Evolutionary conservation across 108 stramenopile species (phyloP).

Genomic region (Pseudonitzschia multiseries): DNA sequence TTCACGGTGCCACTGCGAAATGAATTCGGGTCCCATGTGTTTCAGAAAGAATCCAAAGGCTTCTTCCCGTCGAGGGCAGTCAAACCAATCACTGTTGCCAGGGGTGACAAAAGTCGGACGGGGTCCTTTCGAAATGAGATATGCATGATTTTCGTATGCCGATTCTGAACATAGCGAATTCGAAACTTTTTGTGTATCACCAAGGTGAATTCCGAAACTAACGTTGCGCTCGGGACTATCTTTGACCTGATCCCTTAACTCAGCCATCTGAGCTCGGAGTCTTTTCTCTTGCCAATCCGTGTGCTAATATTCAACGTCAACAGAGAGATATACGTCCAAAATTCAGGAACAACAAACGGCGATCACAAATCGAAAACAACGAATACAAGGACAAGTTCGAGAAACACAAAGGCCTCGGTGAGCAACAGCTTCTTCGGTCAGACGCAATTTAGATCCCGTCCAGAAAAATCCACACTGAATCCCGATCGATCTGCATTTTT

Average conservation of each 20-base stretch:
- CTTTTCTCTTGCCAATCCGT: constrained; percentile 12
- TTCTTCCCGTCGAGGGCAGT: constrained; percentile 17
- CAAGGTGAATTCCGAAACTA: constrained; percentile 6
- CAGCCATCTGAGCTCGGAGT: constrained; percentile 17
- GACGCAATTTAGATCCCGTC: neutral
- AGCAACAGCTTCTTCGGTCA: neutral
- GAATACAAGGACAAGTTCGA: neutral
- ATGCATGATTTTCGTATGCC: constrained; percentile 11
- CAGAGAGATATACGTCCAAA: neutral
- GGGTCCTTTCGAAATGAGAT: constrained; percentile 17
- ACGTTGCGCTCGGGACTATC: constrained; percentile 3
- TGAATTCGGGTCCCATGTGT: constrained; percentile 16
- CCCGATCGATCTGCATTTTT: neutral
- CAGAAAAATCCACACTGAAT: neutral
- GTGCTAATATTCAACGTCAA: neutral
- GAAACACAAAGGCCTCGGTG: neutral
- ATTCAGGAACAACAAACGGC: neutral
- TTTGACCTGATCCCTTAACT: neutral
- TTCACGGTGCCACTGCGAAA: neutral
- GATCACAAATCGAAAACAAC: neutral
- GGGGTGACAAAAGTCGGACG: constrained; percentile 27
- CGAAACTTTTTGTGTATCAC: constrained; percentile 16
- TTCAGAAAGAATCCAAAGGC: constrained; percentile 16
- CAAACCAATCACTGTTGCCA: constrained; percentile 35
- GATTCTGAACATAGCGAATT: constrained; percentile 20